Conservation (phyloP, 2,329 filamentous ascomycete genomes). For the Corynespora cassiicola region DNA sequence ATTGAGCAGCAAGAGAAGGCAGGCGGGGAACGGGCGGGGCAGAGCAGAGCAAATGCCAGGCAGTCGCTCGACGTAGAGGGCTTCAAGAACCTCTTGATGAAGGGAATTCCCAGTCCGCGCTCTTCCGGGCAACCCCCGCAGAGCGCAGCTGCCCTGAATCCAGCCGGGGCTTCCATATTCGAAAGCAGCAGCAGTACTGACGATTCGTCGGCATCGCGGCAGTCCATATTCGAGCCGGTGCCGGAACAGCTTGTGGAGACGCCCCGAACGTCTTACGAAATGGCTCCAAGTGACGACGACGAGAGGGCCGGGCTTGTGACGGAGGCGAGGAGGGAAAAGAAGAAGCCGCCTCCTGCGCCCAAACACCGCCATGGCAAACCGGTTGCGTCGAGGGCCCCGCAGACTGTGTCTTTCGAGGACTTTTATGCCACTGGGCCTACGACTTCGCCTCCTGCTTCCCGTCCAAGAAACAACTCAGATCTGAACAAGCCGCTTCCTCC, state of each 20-base stretch:
- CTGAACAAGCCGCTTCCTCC: slow-evolving; percentile 69
- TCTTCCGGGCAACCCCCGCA: slow-evolving; percentile 32
- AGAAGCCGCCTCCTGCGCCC: slow-evolving; percentile 69
- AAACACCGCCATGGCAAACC: slow-evolving; percentile 80
- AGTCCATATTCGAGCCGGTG: slow-evolving; percentile 63
- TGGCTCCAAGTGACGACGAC: slow-evolving; percentile 59
- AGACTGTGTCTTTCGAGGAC: slow-evolving; percentile 42
- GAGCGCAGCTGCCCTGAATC: slow-evolving; percentile 25
- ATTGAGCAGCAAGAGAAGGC: slow-evolving; percentile 38
- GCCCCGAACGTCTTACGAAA: slow-evolving; percentile 66
- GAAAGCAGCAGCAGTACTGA: slow-evolving; percentile 63
- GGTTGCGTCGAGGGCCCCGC: slow-evolving; percentile 60
- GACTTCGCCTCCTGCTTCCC: slow-evolving; percentile 24
- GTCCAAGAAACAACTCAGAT: slow-evolving; percentile 52
- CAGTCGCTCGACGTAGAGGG: slow-evolving; percentile 75
- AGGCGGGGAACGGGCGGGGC: slow-evolving; percentile 20
- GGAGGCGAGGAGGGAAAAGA: slow-evolving; percentile 61
- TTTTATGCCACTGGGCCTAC: slow-evolving; percentile 32
- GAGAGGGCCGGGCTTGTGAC: slow-evolving; percentile 42
- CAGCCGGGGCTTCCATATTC: slow-evolving; percentile 29
- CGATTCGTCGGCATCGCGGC: slow-evolving; percentile 64
- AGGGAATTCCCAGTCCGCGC: slow-evolving; percentile 63
- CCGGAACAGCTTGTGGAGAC: slow-evolving; percentile 56
- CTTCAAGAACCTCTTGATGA: slow-evolving; percentile 78
- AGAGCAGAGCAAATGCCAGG: slow-evolving; percentile 32